Evolutionary conservation across 2,329 filamentous ascomycete genomes (phyloP).

Genomic region (Exophiala viscosa): DNA sequence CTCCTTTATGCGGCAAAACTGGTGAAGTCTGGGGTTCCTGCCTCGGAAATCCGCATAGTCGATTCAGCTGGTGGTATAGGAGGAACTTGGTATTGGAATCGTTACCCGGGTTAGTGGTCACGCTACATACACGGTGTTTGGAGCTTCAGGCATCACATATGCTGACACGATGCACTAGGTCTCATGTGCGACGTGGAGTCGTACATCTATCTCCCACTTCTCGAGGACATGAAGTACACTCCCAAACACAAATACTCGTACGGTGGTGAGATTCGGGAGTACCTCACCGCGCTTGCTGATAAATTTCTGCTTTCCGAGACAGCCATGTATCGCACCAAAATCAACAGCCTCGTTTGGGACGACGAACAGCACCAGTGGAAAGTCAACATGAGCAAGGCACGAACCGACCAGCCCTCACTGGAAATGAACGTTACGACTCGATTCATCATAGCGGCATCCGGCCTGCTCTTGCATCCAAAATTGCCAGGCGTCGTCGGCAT

Average conservation of each 20-base stretch:
- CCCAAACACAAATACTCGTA: constrained; percentile 47
- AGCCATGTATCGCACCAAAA: constrained; percentile 5
- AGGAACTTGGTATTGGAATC: constrained; percentile 46
- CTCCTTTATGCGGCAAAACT: constrained; percentile 12
- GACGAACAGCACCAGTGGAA: constrained; percentile 6
- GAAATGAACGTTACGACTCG: constrained; percentile 2
- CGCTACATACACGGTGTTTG: no score
- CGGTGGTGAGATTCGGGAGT: constrained; percentile 43
- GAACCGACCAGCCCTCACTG: neutral
- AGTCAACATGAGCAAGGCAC: neutral
- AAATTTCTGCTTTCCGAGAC: constrained; percentile 4
- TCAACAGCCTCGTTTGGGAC: constrained; percentile 8
- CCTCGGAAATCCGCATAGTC: constrained; percentile 8
- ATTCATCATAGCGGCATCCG: constrained; percentile 5
- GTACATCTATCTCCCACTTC: constrained; percentile 55
- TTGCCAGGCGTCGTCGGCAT: constrained; percentile 31
- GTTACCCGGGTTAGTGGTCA: constrained; percentile 36
- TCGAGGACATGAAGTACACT: constrained; percentile 59
- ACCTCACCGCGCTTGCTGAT: constrained; percentile 35
- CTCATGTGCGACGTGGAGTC: constrained; percentile 56
- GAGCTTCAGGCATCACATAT: no score
- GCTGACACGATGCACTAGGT: constrained; percentile 26
- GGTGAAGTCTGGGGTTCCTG: neutral
- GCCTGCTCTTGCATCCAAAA: constrained; percentile 34
- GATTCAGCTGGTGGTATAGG: constrained; percentile 43